A percentile compares a stretch with the other conserved stretches of the same genome.
phyloP scores from a whole-genome alignment of 2,329 filamentous ascomycete genomes.

The Coniochaeta prunicola region DNA sequence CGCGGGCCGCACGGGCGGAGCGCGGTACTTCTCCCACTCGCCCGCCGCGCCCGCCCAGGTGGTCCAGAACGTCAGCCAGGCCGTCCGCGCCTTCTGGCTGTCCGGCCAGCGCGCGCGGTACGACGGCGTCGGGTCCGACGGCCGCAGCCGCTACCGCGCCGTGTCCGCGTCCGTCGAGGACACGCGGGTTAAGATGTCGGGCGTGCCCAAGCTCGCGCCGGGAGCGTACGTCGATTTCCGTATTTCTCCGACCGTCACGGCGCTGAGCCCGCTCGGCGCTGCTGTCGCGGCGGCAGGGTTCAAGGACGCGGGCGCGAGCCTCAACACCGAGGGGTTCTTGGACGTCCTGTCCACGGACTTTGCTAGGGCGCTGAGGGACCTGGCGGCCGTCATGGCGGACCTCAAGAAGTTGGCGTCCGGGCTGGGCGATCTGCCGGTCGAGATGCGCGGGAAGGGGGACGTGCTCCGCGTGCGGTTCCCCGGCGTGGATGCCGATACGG shows the following conservation, averaged over 20 bases:
- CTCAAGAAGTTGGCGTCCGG: conserved; percentile 62
- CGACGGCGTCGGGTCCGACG: conserved; percentile 66
- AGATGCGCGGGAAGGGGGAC: conserved; percentile 54
- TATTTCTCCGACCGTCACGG: conserved; percentile 82
- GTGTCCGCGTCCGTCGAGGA: conserved; percentile 72
- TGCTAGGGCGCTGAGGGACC: conserved; percentile 74
- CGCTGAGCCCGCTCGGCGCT: conserved; percentile 64
- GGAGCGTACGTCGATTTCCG: conserved; percentile 87
- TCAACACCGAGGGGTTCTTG: conserved; percentile 78
- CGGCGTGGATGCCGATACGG: conserved; percentile 76
- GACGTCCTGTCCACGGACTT: conserved; percentile 85
- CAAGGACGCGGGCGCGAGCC: conserved; percentile 41
- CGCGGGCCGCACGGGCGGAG: conserved; percentile 60
- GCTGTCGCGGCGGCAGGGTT: conserved; percentile 42
- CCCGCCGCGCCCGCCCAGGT: conserved; percentile 83
- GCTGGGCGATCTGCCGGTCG: conserved; percentile 78
- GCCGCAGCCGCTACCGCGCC: conserved; percentile 71
- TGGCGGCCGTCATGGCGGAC: conserved; percentile 73
- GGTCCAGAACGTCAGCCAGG: conserved; percentile 89
- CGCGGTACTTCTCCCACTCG: conserved; percentile 83
- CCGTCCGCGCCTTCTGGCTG: conserved; percentile 86
- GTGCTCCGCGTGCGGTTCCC: conserved; percentile 80
- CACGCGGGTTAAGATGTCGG: conserved; percentile 59
- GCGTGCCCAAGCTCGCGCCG: conserved; percentile 46
- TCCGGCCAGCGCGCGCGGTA: conserved; percentile 84